These are phyloP conservation scores for Tinospora cordifolia DNA, from an alignment of 164 flowering plant genomes.

Conservation along the genomic window DNA sequence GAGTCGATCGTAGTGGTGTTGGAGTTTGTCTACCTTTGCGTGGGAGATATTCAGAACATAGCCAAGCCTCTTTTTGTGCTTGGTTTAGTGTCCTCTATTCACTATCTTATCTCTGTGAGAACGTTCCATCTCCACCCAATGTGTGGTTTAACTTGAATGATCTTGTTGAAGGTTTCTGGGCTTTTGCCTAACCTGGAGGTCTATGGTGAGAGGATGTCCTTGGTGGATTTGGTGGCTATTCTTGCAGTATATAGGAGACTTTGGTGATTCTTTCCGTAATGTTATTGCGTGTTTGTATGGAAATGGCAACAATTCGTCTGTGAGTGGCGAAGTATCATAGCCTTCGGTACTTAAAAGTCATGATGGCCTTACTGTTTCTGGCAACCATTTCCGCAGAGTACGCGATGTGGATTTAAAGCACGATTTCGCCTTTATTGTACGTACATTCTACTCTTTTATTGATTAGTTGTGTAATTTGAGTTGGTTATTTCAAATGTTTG, in stretches of 20 bases:
- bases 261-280: slow-evolving; percentile 81
- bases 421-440: slow-evolving; percentile 90
- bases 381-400: slow-evolving; percentile 94
- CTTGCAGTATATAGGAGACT: slow-evolving; percentile 69
- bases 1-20: slow-evolving; percentile 12
- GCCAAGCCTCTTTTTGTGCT: slow-evolving; percentile 23
- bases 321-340: slow-evolving; percentile 75
- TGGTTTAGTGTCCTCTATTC: slow-evolving; percentile 18
- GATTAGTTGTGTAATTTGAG: background rate
- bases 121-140: slow-evolving; percentile 34
- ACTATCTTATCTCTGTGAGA: slow-evolving; percentile 28
- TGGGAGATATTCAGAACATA: slow-evolving; percentile 10
- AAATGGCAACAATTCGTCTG: slow-evolving; percentile 68
- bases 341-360: slow-evolving; percentile 60
- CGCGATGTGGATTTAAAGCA: slow-evolving; percentile 99
- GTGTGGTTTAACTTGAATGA: slow-evolving; percentile 55
- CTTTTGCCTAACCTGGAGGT: slow-evolving; percentile 68
- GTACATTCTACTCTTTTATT: slow-evolving; percentile 23
- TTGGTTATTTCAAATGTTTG: background rate
- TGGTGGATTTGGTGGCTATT: slow-evolving; percentile 73
- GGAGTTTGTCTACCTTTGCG: slow-evolving; percentile 2
- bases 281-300: slow-evolving; percentile 85
- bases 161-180: slow-evolving; percentile 69
- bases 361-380: slow-evolving; percentile 99
- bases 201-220: slow-evolving; percentile 62